Evolutionary conservation across 1,284 basidiomycete species (phyloP).

Genomic region (Stygiomarasmius scandens): DNA sequence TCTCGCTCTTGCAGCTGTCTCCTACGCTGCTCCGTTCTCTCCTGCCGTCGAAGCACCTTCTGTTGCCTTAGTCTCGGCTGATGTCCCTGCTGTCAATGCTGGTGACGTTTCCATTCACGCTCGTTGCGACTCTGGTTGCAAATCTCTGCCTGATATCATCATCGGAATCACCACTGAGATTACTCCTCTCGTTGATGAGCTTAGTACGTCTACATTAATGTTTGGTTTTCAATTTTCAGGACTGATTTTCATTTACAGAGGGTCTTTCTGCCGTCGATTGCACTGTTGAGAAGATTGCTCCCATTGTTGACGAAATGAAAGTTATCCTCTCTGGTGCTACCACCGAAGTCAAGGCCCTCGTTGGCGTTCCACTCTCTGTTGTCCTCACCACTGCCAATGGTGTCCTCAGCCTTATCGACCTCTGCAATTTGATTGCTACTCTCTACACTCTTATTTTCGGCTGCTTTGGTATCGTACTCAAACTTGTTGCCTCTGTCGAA

Average conservation of each 20-base stretch:
- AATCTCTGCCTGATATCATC: conserved; percentile 6
- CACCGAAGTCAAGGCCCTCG: not conserved
- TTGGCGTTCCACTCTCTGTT: not conserved
- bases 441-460: conserved; percentile 6
- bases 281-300: conserved; percentile 7
- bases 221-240: not conserved
- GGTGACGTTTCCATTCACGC: not conserved
- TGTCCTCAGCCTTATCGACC: conserved; percentile 6
- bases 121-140: conserved; percentile 4
- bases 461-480: conserved; percentile 6
- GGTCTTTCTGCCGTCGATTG: conserved; percentile 11
- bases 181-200: conserved; percentile 1
- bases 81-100: not conserved
- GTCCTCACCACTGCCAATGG: conserved; percentile 9
- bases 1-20: conserved; percentile 13
- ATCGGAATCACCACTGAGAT: not conserved
- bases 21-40: conserved; percentile 10
- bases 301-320: conserved; percentile 9
- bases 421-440: conserved; percentile 3
- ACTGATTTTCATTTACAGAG: not conserved
- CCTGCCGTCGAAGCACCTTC: not conserved
- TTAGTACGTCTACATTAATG: not conserved
- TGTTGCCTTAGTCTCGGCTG: not conserved
- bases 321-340: not conserved
- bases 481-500: not conserved